A percentile compares a stretch with the other conserved stretches of the same genome.
These are phyloP conservation scores for Colletotrichum tofieldiae DNA, from an alignment of 2,329 filamentous ascomycete species.

Conservation along the genomic window DNA sequence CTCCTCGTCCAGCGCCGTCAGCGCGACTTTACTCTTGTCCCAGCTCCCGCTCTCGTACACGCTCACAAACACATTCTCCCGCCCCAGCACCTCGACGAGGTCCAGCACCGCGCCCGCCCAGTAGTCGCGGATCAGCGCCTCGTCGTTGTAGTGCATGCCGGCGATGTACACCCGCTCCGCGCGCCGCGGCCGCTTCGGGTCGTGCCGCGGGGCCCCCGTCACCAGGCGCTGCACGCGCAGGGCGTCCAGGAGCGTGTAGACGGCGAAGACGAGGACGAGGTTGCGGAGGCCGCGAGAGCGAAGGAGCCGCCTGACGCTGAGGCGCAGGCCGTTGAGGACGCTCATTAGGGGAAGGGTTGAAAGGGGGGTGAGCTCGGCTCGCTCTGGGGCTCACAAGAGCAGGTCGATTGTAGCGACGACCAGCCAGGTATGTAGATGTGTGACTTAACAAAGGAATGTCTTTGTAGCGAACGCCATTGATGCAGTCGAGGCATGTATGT, in stretches of 20 bases:
- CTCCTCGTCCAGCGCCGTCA: constrained; percentile 69
- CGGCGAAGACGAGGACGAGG: constrained; percentile 52
- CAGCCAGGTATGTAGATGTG: neutral
- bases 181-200: constrained; percentile 46
- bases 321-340: constrained; percentile 28
- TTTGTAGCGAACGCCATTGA: constrained; percentile 2
- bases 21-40: constrained; percentile 76
- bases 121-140: constrained; percentile 69
- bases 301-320: constrained; percentile 53
- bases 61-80: constrained; percentile 77
- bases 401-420: neutral
- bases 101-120: constrained; percentile 75
- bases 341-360: constrained; percentile 4
- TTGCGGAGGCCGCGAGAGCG: constrained; percentile 55
- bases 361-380: neutral
- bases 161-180: constrained; percentile 75
- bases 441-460: neutral
- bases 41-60: constrained; percentile 79
- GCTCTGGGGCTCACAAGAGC: neutral
- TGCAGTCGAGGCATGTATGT: neutral
- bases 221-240: constrained; percentile 51
- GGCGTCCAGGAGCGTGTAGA: constrained; percentile 58
- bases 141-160: constrained; percentile 79
- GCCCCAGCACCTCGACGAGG: constrained; percentile 70
- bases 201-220: constrained; percentile 25